Evolutionary conservation across 2,329 filamentous ascomycete genomes (phyloP), one percentile per base, ranked within the genome.

Genomic region (Malbranchea zuffiana): DNA sequence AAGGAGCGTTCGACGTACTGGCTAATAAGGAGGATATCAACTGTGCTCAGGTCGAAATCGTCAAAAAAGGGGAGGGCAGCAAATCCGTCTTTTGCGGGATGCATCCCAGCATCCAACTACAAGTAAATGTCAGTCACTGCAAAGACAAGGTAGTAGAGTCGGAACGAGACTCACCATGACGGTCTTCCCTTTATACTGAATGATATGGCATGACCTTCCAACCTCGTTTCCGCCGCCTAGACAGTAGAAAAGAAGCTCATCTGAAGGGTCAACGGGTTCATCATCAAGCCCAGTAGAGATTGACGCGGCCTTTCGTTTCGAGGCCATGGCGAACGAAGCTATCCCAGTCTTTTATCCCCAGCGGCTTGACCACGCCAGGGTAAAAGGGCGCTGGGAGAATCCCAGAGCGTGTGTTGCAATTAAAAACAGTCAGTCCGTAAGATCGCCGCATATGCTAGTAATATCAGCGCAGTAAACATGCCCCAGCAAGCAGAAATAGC

Each of bases 131-230:
- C 44, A 23, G 40, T 12, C 32, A 19, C 10, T 10, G 12, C 7
- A 13, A 41, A 34, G 15, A 30, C 21, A 31, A 11, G 24, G 27
- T 20, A 29, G 16, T 17, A 17, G 12, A 7, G 3, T 27, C 15
- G 23, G 19, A 6, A 21, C 18, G 21, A 35, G 16, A 57, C 75
- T 49, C 67, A 92, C 86, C 90, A 98, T 98, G 49, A 98, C 85
- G 4, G 88, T 96, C 63, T 98, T 98, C 44, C 90, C 90, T 65
- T 96, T 98, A 73, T 98, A 98, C 55, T 96, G 86, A 42, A 98
- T 78, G 50, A 98, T 94, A 58, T 98, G 90, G 61, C 90, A 96
- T 47, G 90, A 96, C 47, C 90, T 74, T 37, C 90, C 90, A 44
- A 98, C 90, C 63, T 98, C 90, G 60, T 95, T 96, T 49, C 90